A percentile compares a stretch with the other conserved stretches of the same genome.
phyloP scores from a whole-genome alignment of 768 basidiomycete species.

The Cytidiella melzeri region DNA sequence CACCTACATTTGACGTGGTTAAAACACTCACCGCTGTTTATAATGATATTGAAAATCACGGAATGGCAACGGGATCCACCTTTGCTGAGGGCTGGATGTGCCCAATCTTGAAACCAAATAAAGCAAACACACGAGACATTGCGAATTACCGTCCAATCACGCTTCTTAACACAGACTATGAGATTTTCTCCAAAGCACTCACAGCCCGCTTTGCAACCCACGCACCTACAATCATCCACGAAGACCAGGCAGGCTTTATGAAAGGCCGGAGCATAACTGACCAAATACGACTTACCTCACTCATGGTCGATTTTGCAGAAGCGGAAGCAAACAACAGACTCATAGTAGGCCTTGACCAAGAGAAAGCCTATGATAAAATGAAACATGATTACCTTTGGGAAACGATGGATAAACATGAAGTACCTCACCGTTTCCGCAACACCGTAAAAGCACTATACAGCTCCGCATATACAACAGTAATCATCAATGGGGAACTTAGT shows the following conservation, averaged over 20 bases:
- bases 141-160: slow-evolving; percentile 16
- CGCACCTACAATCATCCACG: not conserved
- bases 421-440: slow-evolving; percentile 10
- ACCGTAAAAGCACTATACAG: slow-evolving; percentile 10
- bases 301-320: slow-evolving; percentile 12
- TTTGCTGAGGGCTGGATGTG: slow-evolving; percentile 15
- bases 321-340: slow-evolving; percentile 6
- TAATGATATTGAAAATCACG: slow-evolving; percentile 12
- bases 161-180: slow-evolving; percentile 18
- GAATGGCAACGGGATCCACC: not conserved
- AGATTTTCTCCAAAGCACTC: slow-evolving; percentile 15
- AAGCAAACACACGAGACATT: slow-evolving; percentile 9
- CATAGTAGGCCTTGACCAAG: slow-evolving; percentile 16
- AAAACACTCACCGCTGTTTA: not conserved
- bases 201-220: slow-evolving; percentile 3
- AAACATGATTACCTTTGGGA: slow-evolving; percentile 14
- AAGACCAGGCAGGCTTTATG: slow-evolving; percentile 17
- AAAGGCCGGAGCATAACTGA: slow-evolving; percentile 9
- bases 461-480: slow-evolving; percentile 7
- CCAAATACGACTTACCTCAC: slow-evolving; percentile 8
- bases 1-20: not conserved
- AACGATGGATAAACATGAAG: not conserved
- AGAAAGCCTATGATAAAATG: slow-evolving; percentile 17
- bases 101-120: slow-evolving; percentile 14
- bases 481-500: slow-evolving; percentile 9